Evolutionary conservation across 495 filamentous ascomycete species (phyloP).

Genomic region (Tuber melanosporum): DNA sequence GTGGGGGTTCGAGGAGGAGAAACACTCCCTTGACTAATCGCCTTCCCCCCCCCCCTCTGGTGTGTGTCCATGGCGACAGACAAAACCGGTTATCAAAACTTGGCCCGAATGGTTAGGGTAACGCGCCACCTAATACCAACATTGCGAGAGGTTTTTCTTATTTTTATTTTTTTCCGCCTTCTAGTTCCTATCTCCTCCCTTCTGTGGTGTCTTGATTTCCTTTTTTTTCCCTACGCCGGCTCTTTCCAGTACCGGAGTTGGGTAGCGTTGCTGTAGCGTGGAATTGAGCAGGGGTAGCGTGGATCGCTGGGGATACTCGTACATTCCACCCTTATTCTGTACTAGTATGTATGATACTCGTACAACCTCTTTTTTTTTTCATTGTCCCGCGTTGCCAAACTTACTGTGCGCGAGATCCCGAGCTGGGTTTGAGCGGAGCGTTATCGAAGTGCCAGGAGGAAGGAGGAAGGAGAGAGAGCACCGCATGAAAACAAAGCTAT

Average conservation of each 20-base stretch:
- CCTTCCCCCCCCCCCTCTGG: background rate
- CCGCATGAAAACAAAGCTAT: background rate
- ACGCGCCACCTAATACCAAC: background rate
- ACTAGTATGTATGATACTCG: background rate
- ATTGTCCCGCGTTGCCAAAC: background rate
- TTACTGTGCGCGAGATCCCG: background rate
- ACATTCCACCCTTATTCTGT: background rate
- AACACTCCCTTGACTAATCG: background rate
- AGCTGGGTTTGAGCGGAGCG: background rate
- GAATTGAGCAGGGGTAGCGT: background rate
- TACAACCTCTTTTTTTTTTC: background rate
- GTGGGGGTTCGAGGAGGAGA: background rate
- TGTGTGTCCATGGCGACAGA: background rate
- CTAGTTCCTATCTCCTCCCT: background rate
- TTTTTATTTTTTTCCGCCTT: background rate
- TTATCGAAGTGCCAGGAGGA: background rate
- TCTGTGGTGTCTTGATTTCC: background rate
- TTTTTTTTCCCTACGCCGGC: background rate
- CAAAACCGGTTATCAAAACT: background rate
- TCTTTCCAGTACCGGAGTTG: background rate
- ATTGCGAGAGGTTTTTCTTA: background rate
- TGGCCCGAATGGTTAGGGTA: background rate
- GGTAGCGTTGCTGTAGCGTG: constrained; percentile 1
- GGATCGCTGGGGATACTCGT: background rate
- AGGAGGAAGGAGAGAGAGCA: background rate